These are phyloP conservation scores for Skeletonema costatum DNA, from an alignment of 108 stramenopile genomes.

Conservation along the genomic window DNA sequence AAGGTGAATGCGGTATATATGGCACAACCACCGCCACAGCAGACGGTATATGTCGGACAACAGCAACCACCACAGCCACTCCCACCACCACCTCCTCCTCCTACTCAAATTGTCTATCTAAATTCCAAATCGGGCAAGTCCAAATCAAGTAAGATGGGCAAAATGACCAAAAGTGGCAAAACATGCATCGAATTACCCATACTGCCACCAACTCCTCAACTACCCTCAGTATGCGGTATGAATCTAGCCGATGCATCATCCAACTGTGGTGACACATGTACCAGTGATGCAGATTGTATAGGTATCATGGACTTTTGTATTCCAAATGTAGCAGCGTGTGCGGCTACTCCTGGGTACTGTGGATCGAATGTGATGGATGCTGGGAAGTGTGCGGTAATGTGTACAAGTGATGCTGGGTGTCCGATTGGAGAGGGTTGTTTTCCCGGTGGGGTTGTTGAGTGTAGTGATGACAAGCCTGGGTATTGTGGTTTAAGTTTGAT, in stretches of 20 bases:
- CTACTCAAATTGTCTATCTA: neutral
- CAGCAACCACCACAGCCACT: neutral
- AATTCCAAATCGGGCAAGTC: neutral
- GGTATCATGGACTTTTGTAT: neutral
- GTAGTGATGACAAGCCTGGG: neutral
- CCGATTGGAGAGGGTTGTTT: neutral
- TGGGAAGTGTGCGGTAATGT: neutral
- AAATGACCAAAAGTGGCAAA: slow-evolving; percentile 18
- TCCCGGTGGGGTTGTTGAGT: neutral
- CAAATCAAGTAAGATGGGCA: neutral
- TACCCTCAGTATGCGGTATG: slow-evolving; percentile 1
- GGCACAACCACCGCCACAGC: neutral
- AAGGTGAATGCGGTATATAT: neutral
- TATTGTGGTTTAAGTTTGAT: neutral
- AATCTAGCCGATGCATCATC: slow-evolving; percentile 8
- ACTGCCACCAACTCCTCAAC: neutral
- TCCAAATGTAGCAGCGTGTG: neutral
- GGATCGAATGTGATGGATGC: neutral
- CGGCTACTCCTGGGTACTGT: neutral
- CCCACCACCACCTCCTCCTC: neutral
- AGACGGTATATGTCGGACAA: neutral
- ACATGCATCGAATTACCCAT: neutral
- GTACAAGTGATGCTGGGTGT: neutral
- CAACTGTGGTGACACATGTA: neutral
- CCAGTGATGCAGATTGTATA: neutral